A percentile compares a stretch with the other conserved stretches of the same genome.
These are phyloP conservation scores for Xylaria sp. DNA, from an alignment of 2,329 filamentous ascomycete genomes.

Conservation along the genomic window DNA sequence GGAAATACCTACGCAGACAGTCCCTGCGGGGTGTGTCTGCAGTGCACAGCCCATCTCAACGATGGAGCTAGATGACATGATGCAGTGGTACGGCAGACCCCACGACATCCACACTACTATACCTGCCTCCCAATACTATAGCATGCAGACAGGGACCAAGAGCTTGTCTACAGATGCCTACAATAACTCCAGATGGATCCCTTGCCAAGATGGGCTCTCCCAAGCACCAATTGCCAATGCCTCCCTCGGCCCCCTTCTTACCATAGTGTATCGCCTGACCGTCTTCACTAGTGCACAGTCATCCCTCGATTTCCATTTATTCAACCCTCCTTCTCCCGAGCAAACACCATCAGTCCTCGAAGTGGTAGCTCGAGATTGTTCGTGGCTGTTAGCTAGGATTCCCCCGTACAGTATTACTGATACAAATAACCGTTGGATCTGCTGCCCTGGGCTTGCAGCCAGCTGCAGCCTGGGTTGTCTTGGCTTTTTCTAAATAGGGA, in stretches of 20 bases:
- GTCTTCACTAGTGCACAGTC: neutral
- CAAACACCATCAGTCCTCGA: neutral
- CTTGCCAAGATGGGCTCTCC: constrained; percentile 16
- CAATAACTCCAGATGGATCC: neutral
- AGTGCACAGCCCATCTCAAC: constrained; percentile 18
- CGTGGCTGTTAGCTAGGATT: neutral
- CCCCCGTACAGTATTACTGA: too few species aligned
- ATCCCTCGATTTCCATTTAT: neutral
- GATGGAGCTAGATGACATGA: constrained; percentile 9
- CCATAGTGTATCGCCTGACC: neutral
- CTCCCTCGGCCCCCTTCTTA: constrained; percentile 20
- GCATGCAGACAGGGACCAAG: too few species aligned
- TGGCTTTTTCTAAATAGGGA: constrained; percentile 24
- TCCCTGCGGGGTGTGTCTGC: constrained; percentile 4
- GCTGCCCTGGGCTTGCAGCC: constrained; percentile 18
- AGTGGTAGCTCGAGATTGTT: neutral
- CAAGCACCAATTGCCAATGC: constrained; percentile 8
- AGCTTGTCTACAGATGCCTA: too few species aligned
- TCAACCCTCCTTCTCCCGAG: neutral
- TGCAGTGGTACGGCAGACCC: constrained; percentile 21
- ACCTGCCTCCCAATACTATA: too few species aligned
- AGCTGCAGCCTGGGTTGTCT: constrained; percentile 12
- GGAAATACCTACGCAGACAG: neutral
- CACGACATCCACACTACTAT: constrained; percentile 12
- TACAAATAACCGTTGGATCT: constrained; percentile 3